phyloP scores from a whole-genome alignment of 208 protist genomes.

The Naegleria lovaniensis region DNA sequence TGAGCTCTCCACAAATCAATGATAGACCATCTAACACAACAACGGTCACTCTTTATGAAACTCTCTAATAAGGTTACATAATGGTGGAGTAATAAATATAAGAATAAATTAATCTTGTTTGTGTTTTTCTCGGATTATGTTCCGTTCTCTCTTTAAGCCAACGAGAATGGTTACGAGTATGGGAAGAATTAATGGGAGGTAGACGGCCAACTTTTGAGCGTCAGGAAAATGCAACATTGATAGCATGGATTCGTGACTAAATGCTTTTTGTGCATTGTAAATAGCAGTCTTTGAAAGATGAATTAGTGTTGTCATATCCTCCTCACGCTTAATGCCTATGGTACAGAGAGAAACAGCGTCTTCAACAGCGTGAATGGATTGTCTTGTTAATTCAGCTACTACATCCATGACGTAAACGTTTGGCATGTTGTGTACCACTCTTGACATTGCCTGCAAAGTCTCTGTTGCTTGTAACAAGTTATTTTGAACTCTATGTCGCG shows the following conservation, averaged over 20 bases:
- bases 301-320: background rate
- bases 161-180: background rate
- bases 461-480: background rate
- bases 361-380: background rate
- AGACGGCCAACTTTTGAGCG: constrained; percentile 15
- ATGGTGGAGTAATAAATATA: background rate
- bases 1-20: too few relatives aligned
- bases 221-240: constrained; percentile 2
- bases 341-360: background rate
- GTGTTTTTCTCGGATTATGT: background rate
- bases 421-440: background rate
- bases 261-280: background rate
- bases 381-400: constrained; percentile 7
- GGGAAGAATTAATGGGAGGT: background rate
- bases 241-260: background rate
- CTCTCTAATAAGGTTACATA: background rate
- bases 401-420: background rate
- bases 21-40: too few relatives aligned
- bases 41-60: background rate
- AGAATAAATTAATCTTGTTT: background rate
- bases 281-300: background rate
- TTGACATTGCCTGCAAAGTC: background rate
- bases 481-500: background rate
- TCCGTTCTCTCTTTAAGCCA: background rate
- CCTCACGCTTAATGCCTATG: background rate